Conservation (phyloP, 768 basidiomycete species). For the Mycena crocata region DNA sequence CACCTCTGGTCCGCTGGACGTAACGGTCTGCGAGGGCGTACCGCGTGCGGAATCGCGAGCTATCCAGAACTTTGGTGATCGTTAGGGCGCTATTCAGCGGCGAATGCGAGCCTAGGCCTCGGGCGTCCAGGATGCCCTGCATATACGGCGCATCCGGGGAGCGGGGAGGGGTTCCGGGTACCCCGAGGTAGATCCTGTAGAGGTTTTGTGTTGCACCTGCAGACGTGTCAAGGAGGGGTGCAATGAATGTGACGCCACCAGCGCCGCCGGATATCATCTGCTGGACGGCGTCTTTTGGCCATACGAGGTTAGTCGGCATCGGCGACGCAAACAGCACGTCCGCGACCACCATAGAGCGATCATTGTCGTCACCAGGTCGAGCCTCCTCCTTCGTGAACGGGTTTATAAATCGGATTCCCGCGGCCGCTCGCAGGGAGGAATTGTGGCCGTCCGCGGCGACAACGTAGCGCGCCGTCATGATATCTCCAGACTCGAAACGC, state of each 20-base stretch:
- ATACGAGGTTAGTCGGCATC: conserved; percentile 5
- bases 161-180: conserved; percentile 20
- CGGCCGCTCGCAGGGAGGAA: conserved; percentile 44
- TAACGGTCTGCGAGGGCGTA: conserved; percentile 49
- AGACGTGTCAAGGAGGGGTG: conserved; percentile 1
- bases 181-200: conserved; percentile 24
- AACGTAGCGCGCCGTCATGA: conserved; percentile 49
- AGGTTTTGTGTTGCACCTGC: neutral
- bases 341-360: conserved; percentile 18
- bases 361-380: conserved; percentile 1
- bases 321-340: conserved; percentile 12
- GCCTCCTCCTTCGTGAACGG: conserved; percentile 16
- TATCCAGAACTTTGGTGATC: conserved; percentile 42
- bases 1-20: conserved; percentile 13
- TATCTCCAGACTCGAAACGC: conserved; percentile 51
- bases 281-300: conserved; percentile 7
- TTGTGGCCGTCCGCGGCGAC: conserved; percentile 37
- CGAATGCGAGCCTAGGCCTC: conserved; percentile 18
- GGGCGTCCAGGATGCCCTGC: conserved; percentile 20
- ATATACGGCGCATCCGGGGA: conserved; percentile 22
- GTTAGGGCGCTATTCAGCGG: neutral
- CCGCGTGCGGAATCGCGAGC: conserved; percentile 52
- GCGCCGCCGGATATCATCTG: conserved; percentile 21
- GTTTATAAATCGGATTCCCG: conserved; percentile 8
- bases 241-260: conserved; percentile 17